Conservation (phyloP, 495 filamentous ascomycete species). For the Thozetella sp. region DNA sequence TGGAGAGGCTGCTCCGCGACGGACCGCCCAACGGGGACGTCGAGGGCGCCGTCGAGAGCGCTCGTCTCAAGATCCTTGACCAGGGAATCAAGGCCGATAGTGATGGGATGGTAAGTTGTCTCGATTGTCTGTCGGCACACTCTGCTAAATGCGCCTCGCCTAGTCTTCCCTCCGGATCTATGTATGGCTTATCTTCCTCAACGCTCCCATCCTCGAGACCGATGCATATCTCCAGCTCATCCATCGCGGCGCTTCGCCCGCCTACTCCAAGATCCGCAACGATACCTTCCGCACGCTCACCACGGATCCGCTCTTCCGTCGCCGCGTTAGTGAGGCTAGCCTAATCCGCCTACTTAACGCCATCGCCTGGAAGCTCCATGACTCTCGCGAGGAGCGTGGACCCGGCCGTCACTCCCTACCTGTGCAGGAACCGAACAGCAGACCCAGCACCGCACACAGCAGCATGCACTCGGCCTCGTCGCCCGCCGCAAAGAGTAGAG, state of each 20-base stretch:
- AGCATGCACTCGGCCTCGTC: conserved; percentile 39
- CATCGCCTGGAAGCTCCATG: conserved; percentile 89
- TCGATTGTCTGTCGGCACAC: neutral
- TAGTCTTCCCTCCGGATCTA: conserved; percentile 95
- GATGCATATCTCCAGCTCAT: conserved; percentile 88
- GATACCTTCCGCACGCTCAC: conserved; percentile 96
- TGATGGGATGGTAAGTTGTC: conserved; percentile 80
- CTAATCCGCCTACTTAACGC: conserved; percentile 96
- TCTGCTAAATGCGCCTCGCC: too few species aligned
- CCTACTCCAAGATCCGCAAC: conserved; percentile 96
- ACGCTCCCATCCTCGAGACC: conserved; percentile 79
- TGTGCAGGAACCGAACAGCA: conserved; percentile 20
- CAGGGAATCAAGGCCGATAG: conserved; percentile 78
- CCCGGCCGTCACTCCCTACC: conserved; percentile 37
- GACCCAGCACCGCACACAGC: conserved; percentile 29
- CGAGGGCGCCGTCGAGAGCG: conserved; percentile 65
- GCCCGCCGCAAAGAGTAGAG: conserved; percentile 49
- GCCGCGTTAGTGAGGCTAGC: conserved; percentile 92
- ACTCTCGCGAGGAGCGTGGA: conserved; percentile 59
- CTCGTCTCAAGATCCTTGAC: conserved; percentile 76
- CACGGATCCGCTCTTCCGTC: conserved; percentile 93
- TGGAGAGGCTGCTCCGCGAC: conserved; percentile 69
- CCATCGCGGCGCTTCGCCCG: conserved; percentile 89
- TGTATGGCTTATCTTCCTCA: conserved; percentile 90
- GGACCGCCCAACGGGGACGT: conserved; percentile 74